Evolutionary conservation across 1,284 basidiomycete species (phyloP).

Genomic region (Leccinum holopus): DNA sequence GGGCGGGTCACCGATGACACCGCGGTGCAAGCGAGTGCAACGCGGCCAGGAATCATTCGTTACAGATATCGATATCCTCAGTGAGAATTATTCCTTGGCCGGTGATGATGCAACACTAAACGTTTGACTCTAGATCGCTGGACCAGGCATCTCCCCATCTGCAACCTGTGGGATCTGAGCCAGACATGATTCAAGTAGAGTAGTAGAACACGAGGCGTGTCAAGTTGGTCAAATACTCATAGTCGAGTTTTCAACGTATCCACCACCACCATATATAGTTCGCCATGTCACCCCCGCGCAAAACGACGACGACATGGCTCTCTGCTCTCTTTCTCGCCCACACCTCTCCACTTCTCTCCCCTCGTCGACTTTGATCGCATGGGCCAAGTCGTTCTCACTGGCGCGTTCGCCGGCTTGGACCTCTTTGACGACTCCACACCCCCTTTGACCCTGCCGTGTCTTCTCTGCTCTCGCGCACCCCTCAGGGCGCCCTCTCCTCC

Average conservation of each 20-base stretch:
- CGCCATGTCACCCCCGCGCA: not conserved
- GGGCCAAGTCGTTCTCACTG: slow-evolving; percentile 85
- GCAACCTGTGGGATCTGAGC: slow-evolving; percentile 27
- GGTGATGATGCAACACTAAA: not conserved
- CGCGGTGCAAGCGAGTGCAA: slow-evolving; percentile 49
- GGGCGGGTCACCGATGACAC: slow-evolving; percentile 45
- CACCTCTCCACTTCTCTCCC: slow-evolving; percentile 55
- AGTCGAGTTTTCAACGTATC: slow-evolving; percentile 1
- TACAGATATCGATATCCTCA: slow-evolving; percentile 68
- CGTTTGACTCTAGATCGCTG: slow-evolving; percentile 20
- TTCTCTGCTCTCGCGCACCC: slow-evolving; percentile 65
- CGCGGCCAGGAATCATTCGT: slow-evolving; percentile 53
- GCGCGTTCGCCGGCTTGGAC: slow-evolving; percentile 83
- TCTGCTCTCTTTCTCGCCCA: slow-evolving; percentile 23
- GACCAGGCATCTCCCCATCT: slow-evolving; percentile 35
- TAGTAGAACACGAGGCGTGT: not conserved
- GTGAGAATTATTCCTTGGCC: slow-evolving; percentile 43
- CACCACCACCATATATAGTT: slow-evolving; percentile 6
- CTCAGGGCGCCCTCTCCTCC: slow-evolving; percentile 61
- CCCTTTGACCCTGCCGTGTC: slow-evolving; percentile 67
- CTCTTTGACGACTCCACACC: slow-evolving; percentile 61
- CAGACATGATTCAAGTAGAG: not conserved
- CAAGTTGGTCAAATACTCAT: not conserved
- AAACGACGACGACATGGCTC: slow-evolving; percentile 13
- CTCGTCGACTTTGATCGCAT: slow-evolving; percentile 88